Percentiles rank a stretch among this genome's conserved stretches.
Conservation (phyloP, 140 eudicot species). For the Senecio squalidus region DNA sequence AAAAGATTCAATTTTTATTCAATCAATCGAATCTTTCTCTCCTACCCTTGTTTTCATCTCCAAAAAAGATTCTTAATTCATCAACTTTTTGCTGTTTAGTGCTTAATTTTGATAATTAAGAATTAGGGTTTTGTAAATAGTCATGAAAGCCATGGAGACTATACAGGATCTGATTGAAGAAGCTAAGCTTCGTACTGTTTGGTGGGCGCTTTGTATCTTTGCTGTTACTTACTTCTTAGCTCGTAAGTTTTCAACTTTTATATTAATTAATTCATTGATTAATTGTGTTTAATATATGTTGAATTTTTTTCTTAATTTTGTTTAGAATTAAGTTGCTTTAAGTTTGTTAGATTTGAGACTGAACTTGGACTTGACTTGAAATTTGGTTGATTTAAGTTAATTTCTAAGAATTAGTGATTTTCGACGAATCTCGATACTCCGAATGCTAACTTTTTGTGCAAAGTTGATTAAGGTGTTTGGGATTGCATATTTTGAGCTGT, state of each 20-base stretch:
- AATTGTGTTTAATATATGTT: not conserved
- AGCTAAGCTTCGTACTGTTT: conserved; percentile 84
- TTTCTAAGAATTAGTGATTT: conserved; percentile 1
- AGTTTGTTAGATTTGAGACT: not conserved
- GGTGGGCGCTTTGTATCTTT: conserved; percentile 91
- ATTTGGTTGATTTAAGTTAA: not conserved
- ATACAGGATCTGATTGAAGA: conserved; percentile 89
- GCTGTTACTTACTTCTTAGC: conserved; percentile 76
- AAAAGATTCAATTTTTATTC: not conserved
- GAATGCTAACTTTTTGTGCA: too few relatives aligned
- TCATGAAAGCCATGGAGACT: conserved; percentile 63
- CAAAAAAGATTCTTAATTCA: conserved; percentile 14
- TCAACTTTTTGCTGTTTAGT: not conserved
- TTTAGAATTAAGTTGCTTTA: not conserved
- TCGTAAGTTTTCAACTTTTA: conserved; percentile 49
- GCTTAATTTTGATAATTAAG: conserved; percentile 11
- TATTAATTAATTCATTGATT: not conserved
- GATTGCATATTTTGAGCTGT: too few relatives aligned
- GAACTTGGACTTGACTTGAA: conserved; percentile 5
- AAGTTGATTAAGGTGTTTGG: too few relatives aligned
- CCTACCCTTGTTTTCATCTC: conserved; percentile 19
- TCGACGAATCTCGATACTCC: conserved; percentile 2
- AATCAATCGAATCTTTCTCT: not conserved
- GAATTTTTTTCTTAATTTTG: not conserved
- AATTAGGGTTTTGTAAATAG: conserved; percentile 27